Base-by-base conservation (phyloP, 2,329 filamentous ascomycete species). In the Penicillium frequentans region DNA sequence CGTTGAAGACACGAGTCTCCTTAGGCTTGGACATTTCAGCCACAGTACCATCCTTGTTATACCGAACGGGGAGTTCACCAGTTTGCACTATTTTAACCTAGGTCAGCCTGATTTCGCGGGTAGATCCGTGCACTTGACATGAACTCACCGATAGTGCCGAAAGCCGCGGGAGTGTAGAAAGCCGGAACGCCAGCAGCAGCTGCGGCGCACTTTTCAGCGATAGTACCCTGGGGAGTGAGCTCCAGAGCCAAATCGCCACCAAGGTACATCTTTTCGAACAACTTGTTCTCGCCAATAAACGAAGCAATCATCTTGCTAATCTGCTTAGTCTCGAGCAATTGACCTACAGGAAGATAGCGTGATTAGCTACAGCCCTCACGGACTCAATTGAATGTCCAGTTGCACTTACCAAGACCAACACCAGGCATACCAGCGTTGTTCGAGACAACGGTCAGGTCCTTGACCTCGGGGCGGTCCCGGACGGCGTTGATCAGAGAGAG, bases 141-240 rank as follows among this genome's bases (percentile, higher is more conserved):
- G 23, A 11, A 47, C 51, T 47, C 27, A 72, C 70, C 68, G 29
- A 93, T 89, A 26, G 90, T 93, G 63, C 90, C 89, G 65, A 90
- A 89, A 54, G 88, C 90, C 4, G 90, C 90, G 1, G 90, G 87
- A 0, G 90, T 93, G 68, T 88, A 95, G 73, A 95, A 96, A 57
- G 92, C 92, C 31, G 92, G 92, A 64, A 96, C 89, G 53, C 92
- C 92, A 70, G 90, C 90, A 55, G 91, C 92, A 63, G 90, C 91
- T 43, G 90, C 88, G 54, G 91, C 84, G 75, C 91, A 92, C 65
- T 92, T 86, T 78, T 96, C 92, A 37, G 91, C 92, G 51, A 96
- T 84, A 19, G 91, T 96, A 61, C 92, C 92, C 76, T 96, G 92
- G 1, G 92, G 92, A 24, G 90, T 93, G 62, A 96, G 84, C 78